Evolutionary conservation across 2,329 filamentous ascomycete genomes (phyloP), one percentile per base, ranked within the genome.

Genomic region (Ascochyta fabae): DNA sequence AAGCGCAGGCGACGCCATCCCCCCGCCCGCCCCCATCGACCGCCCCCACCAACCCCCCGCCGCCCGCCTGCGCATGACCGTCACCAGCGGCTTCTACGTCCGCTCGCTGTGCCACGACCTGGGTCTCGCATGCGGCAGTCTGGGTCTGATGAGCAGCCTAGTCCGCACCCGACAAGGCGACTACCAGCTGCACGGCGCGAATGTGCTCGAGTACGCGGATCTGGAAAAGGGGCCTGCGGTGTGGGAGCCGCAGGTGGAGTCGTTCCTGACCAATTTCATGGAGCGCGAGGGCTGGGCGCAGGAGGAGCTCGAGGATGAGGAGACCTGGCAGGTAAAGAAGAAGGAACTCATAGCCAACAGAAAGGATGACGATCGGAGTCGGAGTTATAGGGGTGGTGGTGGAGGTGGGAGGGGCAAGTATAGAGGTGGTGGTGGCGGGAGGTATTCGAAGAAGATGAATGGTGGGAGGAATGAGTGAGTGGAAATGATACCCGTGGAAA

Each of bases 61-160:
- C 0, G 90, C 86, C 44, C 89, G 86, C 70, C 86, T 99, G 56
- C 88, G 90, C 53, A 92, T 99, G 86, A 96, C 91, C 0, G 94
- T 97, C 47, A 92, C 92, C 2, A 96, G 92, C 0, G 95, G 95
- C 35, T 99, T 97, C 81, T 99, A 99, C 75, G 93, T 99, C 13
- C 89, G 95, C 60, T 96, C 90, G 54, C 86, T 99, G 65, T 93
- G 92, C 67, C 92, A 98, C 72, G 95, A 99, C 69, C 83, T 99
- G 3, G 95, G 94, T 22, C 81, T 87, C 62, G 92, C 91, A 64
- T 83, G 97, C 13, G 87, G 85, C 48, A 96, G 92, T 12, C 87
- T 91, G 23, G 95, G 85, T 31, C 82, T 95, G 62, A 98, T 99
- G 94, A 86, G 90, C 22, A 87, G 90, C 65, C 84, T 99, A 19